Conservation (phyloP, 106 monocot species). For the Phalaenopsis equestris region DNA sequence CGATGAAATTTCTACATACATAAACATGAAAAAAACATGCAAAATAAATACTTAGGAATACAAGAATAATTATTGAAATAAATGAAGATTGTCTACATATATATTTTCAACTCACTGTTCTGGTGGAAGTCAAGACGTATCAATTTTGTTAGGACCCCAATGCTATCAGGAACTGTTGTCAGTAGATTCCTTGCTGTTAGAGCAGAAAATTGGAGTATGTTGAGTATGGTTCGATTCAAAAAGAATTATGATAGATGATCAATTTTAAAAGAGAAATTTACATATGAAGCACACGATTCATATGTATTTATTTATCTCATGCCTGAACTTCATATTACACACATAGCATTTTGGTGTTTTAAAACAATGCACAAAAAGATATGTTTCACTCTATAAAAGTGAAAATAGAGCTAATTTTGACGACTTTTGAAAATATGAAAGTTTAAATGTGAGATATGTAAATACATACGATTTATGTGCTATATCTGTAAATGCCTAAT, state of each 20-base stretch:
- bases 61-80: background rate
- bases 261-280: background rate
- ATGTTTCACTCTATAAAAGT: no score
- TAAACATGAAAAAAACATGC: constrained; percentile 2
- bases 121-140: constrained; percentile 91
- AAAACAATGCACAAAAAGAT: no score
- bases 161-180: constrained; percentile 60
- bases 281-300: no score
- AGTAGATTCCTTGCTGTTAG: constrained; percentile 79
- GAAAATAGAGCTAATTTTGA: no score
- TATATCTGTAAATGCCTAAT: background rate
- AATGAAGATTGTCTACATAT: background rate
- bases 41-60: background rate
- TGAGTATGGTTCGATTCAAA: background rate
- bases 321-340: no score
- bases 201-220: background rate
- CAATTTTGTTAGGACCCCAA: constrained; percentile 68
- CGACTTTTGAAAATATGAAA: no score
- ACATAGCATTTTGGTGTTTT: no score
- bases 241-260: background rate
- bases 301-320: no score
- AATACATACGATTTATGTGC: no score
- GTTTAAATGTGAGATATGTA: no score
- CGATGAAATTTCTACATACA: constrained; percentile 51
- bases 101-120: constrained; percentile 62